phyloP scores from a whole-genome alignment of 2,329 filamentous ascomycete genomes.

The Colletotrichum sp. region DNA sequence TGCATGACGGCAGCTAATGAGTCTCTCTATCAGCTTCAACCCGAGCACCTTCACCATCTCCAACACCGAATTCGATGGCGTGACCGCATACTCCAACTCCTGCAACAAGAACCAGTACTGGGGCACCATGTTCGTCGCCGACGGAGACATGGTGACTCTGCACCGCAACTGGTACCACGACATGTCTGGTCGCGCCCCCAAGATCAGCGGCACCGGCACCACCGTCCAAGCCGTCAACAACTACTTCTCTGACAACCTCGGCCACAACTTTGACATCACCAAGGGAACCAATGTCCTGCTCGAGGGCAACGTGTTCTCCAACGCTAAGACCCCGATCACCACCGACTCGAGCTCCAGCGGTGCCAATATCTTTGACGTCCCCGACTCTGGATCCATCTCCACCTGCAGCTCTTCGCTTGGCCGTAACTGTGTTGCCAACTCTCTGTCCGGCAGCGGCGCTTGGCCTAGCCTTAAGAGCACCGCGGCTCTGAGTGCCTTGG shows the following conservation, averaged over 20 bases:
- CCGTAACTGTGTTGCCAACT: conserved; percentile 31
- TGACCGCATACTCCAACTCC: conserved; percentile 42
- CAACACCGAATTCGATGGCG: conserved; percentile 50
- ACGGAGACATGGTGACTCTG: conserved; percentile 43
- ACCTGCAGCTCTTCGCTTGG: conserved; percentile 26
- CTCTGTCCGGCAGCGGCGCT: conserved; percentile 30
- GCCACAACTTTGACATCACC: conserved; percentile 48
- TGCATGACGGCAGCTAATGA: neutral
- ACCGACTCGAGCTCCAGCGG: conserved; percentile 28
- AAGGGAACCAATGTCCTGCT: conserved; percentile 34
- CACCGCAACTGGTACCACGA: conserved; percentile 49
- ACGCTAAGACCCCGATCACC: conserved; percentile 42
- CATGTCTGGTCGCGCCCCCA: conserved; percentile 39
- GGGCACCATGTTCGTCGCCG: conserved; percentile 44
- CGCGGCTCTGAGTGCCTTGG: conserved; percentile 7
- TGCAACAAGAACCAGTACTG: conserved; percentile 53
- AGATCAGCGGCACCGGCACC: conserved; percentile 24
- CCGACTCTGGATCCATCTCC: conserved; percentile 18
- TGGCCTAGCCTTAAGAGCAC: conserved; percentile 13
- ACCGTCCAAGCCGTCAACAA: conserved; percentile 44
- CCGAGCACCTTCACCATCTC: conserved; percentile 44
- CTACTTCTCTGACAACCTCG: conserved; percentile 43
- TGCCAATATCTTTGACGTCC: conserved; percentile 24
- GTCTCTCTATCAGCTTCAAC: neutral
- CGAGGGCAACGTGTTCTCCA: conserved; percentile 49